Conservation (phyloP, 164 flowering plant genomes). For the Liriodendron chinense region DNA sequence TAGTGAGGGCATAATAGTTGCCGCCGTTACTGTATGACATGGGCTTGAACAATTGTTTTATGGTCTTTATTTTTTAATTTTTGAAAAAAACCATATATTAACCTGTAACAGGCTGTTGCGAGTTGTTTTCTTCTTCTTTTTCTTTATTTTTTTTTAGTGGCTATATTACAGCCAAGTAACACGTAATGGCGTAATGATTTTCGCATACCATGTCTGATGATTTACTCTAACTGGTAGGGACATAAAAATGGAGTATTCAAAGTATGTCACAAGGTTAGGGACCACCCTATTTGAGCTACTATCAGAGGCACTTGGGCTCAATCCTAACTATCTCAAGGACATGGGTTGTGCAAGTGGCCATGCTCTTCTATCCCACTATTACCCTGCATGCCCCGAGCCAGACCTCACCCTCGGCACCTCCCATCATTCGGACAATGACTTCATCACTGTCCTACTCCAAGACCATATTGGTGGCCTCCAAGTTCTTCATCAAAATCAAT, state of each 20-base stretch:
- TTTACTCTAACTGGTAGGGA: constrained; percentile 11
- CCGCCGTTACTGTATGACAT: too few relatives aligned
- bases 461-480: constrained; percentile 29
- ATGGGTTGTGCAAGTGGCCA: constrained; percentile 21
- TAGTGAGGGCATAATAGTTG: too few relatives aligned
- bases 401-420: constrained; percentile 17
- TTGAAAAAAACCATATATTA: too few relatives aligned
- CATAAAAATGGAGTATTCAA: constrained; percentile 12
- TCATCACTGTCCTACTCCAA: constrained; percentile 32
- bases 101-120: too few relatives aligned
- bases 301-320: constrained; percentile 35
- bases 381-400: constrained; percentile 26
- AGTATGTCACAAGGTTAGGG: constrained; percentile 14
- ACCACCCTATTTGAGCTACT: constrained; percentile 19
- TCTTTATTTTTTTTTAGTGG: constrained; percentile 1
- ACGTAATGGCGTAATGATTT: too few relatives aligned
- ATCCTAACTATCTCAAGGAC: constrained; percentile 16
- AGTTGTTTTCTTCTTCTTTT: not conserved
- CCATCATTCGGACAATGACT: constrained; percentile 29
- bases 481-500: constrained; percentile 18
- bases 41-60: too few relatives aligned
- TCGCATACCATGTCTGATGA: too few relatives aligned
- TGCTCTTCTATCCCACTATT: not conserved
- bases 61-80: too few relatives aligned
- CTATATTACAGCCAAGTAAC: too few relatives aligned